A percentile compares a stretch with the other conserved stretches of the same genome.
These are phyloP conservation scores for Fulvia fulva DNA, from an alignment of 2,329 filamentous ascomycete genomes.

Conservation along the genomic window DNA sequence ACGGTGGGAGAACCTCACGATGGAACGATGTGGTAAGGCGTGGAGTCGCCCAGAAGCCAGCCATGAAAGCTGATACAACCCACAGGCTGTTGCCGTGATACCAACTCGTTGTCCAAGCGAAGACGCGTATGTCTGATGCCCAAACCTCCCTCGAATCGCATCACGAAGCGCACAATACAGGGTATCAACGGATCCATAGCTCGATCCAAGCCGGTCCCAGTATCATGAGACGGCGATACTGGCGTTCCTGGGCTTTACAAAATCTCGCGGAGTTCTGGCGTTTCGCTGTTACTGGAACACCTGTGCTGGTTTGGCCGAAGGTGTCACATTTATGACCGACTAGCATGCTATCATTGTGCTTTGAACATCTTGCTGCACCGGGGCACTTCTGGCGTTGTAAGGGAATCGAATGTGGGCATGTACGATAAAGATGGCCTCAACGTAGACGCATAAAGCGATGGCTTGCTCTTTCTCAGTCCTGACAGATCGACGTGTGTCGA, in stretches of 20 bases:
- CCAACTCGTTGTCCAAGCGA: conserved; percentile 14
- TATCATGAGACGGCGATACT: neutral
- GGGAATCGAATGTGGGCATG: neutral
- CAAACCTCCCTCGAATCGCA: conserved; percentile 1
- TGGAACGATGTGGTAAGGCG: conserved; percentile 15
- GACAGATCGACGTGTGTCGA: neutral
- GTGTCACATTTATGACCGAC: neutral
- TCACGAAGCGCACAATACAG: neutral
- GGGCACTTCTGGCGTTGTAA: neutral
- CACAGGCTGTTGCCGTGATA: conserved; percentile 17
- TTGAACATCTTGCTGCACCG: neutral
- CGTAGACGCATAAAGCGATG: neutral
- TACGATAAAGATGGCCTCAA: neutral
- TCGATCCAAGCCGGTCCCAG: neutral
- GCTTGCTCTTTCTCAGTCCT: neutral
- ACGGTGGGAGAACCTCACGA: conserved; percentile 14
- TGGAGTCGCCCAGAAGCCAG: neutral
- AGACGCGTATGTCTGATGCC: conserved; percentile 9
- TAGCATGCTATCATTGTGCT: neutral
- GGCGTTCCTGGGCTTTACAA: neutral
- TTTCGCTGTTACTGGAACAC: neutral
- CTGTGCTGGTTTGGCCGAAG: neutral
- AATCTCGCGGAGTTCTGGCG: neutral
- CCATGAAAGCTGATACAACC: neutral
- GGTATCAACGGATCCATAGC: neutral